Evolutionary conservation across 2,329 filamentous ascomycete species (phyloP).

Genomic region (Zasmidium citrigriseum): DNA sequence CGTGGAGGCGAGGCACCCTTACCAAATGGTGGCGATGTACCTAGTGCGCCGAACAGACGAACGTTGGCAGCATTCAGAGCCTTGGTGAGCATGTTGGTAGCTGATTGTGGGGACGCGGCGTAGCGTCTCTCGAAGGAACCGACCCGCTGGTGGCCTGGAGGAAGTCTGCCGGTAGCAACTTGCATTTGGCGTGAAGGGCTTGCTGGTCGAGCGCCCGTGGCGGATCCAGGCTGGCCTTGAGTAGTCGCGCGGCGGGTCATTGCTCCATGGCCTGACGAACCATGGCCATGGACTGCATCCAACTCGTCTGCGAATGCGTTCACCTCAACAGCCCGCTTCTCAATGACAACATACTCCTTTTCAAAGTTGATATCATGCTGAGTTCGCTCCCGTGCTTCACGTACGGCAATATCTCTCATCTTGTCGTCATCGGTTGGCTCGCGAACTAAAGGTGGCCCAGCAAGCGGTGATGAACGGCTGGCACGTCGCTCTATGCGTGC

Average conservation of each 20-base stretch:
- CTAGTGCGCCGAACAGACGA: constrained; percentile 67
- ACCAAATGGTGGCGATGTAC: constrained; percentile 60
- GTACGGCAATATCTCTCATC: constrained; percentile 27
- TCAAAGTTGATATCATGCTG: constrained; percentile 89
- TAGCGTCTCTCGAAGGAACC: constrained; percentile 82
- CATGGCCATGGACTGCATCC: constrained; percentile 68
- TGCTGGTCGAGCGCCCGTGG: constrained; percentile 65
- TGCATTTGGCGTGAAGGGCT: constrained; percentile 73
- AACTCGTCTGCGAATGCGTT: constrained; percentile 96
- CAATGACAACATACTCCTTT: constrained; percentile 91
- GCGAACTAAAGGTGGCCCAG: constrained; percentile 49
- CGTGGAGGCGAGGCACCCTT: constrained; percentile 71
- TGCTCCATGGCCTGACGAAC: constrained; percentile 54
- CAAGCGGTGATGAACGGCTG: constrained; percentile 45
- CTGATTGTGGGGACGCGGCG: constrained; percentile 69
- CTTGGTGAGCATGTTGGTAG: constrained; percentile 90
- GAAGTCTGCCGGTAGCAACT: constrained; percentile 67
- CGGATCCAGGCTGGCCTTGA: constrained; percentile 69
- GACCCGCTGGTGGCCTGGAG: constrained; percentile 67
- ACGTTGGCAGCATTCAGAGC: constrained; percentile 91
- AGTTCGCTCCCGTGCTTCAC: constrained; percentile 61
- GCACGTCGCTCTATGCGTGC: constrained; percentile 61
- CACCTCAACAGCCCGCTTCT: constrained; percentile 92
- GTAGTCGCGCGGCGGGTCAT: constrained; percentile 77
- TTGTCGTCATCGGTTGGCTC: constrained; percentile 38